These are phyloP conservation scores for Nicotiana rustica DNA, from an alignment of 305 asterid species.

Conservation along the genomic window DNA sequence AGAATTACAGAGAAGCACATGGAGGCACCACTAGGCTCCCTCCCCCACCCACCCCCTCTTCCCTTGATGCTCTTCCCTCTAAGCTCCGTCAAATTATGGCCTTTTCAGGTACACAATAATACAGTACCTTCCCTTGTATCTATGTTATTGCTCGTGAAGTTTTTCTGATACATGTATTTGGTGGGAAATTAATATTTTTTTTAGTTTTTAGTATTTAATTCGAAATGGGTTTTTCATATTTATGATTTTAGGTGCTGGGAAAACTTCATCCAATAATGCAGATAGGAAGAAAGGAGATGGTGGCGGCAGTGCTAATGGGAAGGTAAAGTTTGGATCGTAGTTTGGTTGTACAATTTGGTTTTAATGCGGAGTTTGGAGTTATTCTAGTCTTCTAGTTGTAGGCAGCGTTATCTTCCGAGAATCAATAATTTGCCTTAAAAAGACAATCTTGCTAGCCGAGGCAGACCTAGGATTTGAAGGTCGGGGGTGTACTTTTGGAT, in stretches of 20 bases:
- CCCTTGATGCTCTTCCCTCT: constrained; percentile 77
- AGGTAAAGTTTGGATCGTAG: constrained; percentile 45
- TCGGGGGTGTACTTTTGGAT: too few species aligned
- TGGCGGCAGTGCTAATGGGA: constrained; percentile 36
- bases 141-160: background rate
- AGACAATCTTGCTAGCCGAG: background rate
- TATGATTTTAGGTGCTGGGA: constrained; percentile 43
- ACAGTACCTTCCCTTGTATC: background rate
- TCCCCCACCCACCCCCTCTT: constrained; percentile 68
- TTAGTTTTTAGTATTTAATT: background rate
- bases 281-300: constrained; percentile 46
- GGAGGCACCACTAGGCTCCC: constrained; percentile 88
- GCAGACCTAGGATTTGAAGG: too few species aligned
- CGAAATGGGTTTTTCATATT: background rate
- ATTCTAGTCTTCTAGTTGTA: background rate
- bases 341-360: background rate
- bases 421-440: background rate
- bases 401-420: background rate
- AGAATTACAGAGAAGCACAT: constrained; percentile 83
- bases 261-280: constrained; percentile 37
- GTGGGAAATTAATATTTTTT: constrained; percentile 10
- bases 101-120: constrained; percentile 46
- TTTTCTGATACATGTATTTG: background rate
- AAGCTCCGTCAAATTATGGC: constrained; percentile 82
- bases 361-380: background rate